Evolutionary conservation across 2,329 filamentous ascomycete species (phyloP).

Genomic region (Grosmannia penicillata): DNA sequence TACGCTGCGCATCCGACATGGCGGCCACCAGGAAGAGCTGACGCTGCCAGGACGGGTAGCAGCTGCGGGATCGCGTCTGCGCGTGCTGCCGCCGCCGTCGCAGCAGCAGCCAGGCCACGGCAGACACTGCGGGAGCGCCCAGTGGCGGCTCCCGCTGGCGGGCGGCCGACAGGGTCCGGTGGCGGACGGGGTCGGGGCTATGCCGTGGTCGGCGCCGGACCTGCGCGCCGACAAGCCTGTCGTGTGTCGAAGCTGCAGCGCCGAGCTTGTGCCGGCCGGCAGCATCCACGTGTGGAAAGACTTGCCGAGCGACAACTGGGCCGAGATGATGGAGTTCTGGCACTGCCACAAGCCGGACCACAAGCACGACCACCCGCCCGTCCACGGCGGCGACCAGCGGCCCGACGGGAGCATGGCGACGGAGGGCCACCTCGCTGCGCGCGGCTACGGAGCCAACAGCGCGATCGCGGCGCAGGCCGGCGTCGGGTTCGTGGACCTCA

Average conservation of each 20-base stretch:
- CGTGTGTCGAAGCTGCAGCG: constrained; percentile 24
- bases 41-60: constrained; percentile 28
- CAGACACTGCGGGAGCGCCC: background rate
- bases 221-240: constrained; percentile 25
- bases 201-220: constrained; percentile 41
- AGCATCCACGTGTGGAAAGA: constrained; percentile 62
- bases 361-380: constrained; percentile 5
- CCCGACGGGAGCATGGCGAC: no score
- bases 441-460: constrained; percentile 75
- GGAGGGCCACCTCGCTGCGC: constrained; percentile 35
- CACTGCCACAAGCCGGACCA: constrained; percentile 82
- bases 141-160: constrained; percentile 34
- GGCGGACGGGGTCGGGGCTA: constrained; percentile 5
- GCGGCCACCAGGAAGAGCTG: constrained; percentile 19
- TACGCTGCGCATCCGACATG: constrained; percentile 32
- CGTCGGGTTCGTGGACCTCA: constrained; percentile 67
- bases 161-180: background rate
- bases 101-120: constrained; percentile 10
- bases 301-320: constrained; percentile 92
- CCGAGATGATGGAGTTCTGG: constrained; percentile 99
- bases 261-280: constrained; percentile 21
- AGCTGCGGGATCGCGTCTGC: constrained; percentile 12
- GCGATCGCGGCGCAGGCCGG: constrained; percentile 50
- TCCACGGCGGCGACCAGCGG: background rate
- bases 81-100: constrained; percentile 21